Percentiles rank a stretch among this genome's conserved stretches.
Evolutionary conservation across 1,139 yeast species (phyloP).

Genomic region (Wickerhamomyces sp.): DNA sequence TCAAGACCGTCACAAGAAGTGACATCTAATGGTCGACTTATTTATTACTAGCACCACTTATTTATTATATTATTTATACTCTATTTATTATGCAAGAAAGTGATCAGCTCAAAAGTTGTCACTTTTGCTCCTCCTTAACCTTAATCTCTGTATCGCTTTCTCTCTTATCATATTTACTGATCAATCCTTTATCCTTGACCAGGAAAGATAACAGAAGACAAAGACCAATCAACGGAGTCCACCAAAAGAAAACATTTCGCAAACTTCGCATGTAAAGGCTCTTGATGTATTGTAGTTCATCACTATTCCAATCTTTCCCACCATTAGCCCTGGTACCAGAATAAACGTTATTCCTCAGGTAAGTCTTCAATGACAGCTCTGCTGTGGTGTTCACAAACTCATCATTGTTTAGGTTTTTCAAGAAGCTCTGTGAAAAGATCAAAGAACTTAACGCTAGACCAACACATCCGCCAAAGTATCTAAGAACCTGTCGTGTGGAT

Average conservation of each 20-base stretch:
- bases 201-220: constrained; percentile 2
- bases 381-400: neutral
- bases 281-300: constrained; percentile 1
- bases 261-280: constrained; percentile 1
- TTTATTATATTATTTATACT: no score
- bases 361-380: neutral
- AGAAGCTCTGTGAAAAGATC: constrained; percentile 1
- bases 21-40: constrained; percentile 26
- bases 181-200: constrained; percentile 2
- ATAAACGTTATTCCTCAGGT: constrained; percentile 3
- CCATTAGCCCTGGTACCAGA: neutral
- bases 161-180: neutral
- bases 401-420: neutral
- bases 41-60: no score
- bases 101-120: neutral
- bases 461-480: constrained; percentile 50
- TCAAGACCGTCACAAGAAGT: constrained; percentile 53
- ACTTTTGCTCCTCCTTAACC: neutral
- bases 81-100: neutral
- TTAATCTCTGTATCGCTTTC: neutral
- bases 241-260: constrained; percentile 3
- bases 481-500: constrained; percentile 43
- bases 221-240: constrained; percentile 7
- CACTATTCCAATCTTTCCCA: neutral
- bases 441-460: constrained; percentile 35